Conservation (phyloP, 805 yeast species). For the Metschnikowia continentalis region DNA sequence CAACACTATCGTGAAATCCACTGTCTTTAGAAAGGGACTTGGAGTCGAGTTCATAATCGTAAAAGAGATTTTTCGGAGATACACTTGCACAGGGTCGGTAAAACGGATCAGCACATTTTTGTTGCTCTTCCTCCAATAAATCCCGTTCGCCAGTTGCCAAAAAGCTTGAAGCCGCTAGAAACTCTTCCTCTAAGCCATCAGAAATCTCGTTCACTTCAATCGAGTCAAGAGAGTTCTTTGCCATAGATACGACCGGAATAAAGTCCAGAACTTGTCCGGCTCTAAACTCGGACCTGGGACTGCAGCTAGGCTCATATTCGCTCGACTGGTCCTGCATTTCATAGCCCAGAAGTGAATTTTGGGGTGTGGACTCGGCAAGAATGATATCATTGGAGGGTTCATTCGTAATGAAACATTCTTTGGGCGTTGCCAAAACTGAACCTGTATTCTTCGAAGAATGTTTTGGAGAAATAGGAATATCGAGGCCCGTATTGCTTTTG, state of each 20-base stretch:
- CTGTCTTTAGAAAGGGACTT: not conserved
- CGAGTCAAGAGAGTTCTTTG: not conserved
- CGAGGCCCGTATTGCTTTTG: not conserved
- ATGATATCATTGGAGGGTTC: not conserved
- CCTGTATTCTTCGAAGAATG: not conserved
- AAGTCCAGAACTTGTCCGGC: not conserved
- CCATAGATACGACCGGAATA: not conserved
- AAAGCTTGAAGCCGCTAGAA: not conserved
- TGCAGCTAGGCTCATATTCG: no score
- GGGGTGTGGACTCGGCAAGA: not conserved
- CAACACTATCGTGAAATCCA: not conserved
- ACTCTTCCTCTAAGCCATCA: not conserved
- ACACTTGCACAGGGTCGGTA: not conserved
- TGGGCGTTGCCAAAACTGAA: not conserved
- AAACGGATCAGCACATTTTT: not conserved
- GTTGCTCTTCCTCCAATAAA: not conserved
- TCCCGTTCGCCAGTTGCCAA: not conserved
- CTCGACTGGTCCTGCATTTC: not conserved
- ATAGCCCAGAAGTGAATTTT: not conserved
- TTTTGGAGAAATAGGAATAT: not conserved
- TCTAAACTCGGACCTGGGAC: no score
- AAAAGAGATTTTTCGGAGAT: not conserved
- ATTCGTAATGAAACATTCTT: not conserved
- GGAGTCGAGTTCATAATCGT: not conserved
- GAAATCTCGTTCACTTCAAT: not conserved